Base-by-base conservation (phyloP, 345 rosid genomes). In the Eucalyptus tenuipes region DNA sequence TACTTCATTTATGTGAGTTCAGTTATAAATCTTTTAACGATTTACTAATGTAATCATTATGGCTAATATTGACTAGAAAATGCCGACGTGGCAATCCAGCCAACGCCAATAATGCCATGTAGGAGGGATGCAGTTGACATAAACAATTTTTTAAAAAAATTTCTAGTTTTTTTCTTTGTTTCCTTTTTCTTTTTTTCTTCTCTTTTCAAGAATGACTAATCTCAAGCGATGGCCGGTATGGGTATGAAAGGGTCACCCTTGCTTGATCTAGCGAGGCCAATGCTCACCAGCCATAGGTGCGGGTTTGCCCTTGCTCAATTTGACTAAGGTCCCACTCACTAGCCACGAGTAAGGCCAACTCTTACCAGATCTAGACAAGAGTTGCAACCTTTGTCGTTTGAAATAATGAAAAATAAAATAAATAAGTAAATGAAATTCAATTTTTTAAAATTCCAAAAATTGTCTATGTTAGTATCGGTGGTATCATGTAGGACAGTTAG, bases 251-350 rank as follows among this genome's bases (percentile, higher is more conserved):
- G 68, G 68, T 27, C 7, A 6, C 16, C 68, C 68, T 59, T 7
- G 0, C 68, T 29, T 7, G 68, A 27, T 59, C 15, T 27, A 13
- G 31, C 8, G 8, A 59, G 15, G 68, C 15, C 1, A 2, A 6
- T 16, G 8, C 15, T 27, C 2, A 2, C 16, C 3, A 0, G n/a
- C 0, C 13, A 4, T 29, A 59, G 15, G 0, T 27, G 2, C 3
- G 68, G 68, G 31, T 4, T 27, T 3, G 0, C 31, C 68, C 16
- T 61, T 13, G 31, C 68, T 12, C 6, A 13, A 27, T 61, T 0
- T 59, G 4, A 13, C 11, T 31, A 59, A 31, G 31, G 66, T 11
- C 13, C 4, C 27, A 6, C 27, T 55, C 27, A 24, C 27, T 55
- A 9, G 29, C 11, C 13, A 55, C 0, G 1, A 0, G 27, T 24